Evolutionary conservation across 2,329 filamentous ascomycete species (phyloP).

Genomic region (Monosporascus sp.): DNA sequence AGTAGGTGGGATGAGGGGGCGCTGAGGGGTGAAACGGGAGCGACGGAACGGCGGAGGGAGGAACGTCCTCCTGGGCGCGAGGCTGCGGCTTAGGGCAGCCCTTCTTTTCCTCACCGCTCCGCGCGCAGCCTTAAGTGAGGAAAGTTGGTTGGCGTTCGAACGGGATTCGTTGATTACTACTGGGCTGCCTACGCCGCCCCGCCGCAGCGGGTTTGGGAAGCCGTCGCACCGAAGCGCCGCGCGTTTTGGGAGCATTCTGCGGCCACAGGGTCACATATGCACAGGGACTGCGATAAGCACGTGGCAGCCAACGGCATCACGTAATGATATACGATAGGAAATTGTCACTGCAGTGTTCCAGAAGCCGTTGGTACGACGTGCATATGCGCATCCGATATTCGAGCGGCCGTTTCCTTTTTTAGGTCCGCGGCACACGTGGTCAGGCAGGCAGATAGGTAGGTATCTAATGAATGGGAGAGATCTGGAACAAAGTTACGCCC

Average conservation of each 20-base stretch:
- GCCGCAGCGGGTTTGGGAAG: neutral
- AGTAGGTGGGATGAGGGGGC: neutral
- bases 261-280: too few species aligned
- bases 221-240: neutral
- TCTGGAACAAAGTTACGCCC: too few species aligned
- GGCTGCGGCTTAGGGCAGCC: neutral
- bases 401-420: too few species aligned
- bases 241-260: neutral
- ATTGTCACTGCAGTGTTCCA: too few species aligned
- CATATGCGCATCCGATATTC: too few species aligned
- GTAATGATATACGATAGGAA: too few species aligned
- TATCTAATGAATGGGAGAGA: too few species aligned
- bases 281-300: neutral
- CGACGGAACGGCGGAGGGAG: neutral
- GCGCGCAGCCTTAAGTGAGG: neutral
- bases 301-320: neutral
- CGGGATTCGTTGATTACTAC: too few species aligned
- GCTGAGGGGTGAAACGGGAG: neutral
- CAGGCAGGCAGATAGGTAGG: too few species aligned
- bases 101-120: neutral
- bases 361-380: too few species aligned
- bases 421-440: too few species aligned
- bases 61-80: neutral
- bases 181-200: neutral
- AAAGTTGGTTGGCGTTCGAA: neutral